These are phyloP conservation scores for Madurella fahalii DNA, from an alignment of 2,329 filamentous ascomycete species.

Conservation along the genomic window DNA sequence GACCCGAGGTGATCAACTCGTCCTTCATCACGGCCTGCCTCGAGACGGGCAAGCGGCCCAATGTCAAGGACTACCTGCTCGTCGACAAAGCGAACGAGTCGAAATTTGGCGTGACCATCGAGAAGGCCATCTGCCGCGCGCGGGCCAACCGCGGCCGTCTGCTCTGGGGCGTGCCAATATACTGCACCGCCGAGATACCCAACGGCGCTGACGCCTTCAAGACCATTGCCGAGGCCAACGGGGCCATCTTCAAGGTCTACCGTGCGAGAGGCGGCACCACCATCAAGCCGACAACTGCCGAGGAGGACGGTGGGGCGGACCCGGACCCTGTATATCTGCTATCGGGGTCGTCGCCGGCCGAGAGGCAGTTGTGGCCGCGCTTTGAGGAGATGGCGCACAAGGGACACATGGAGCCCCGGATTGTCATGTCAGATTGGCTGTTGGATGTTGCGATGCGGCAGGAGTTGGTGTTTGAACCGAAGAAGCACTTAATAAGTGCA, in stretches of 20 bases:
- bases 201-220: slow-evolving; percentile 83
- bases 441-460: slow-evolving; percentile 87
- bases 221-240: slow-evolving; percentile 82
- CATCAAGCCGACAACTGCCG: slow-evolving; percentile 58
- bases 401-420: slow-evolving; percentile 72
- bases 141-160: slow-evolving; percentile 72
- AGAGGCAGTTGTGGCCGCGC: slow-evolving; percentile 71
- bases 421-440: slow-evolving; percentile 86
- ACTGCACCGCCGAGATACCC: slow-evolving; percentile 74
- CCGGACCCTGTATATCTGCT: slow-evolving; percentile 79
- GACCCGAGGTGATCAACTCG: slow-evolving; percentile 71
- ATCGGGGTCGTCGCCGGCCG: slow-evolving; percentile 61
- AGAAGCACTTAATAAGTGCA: slow-evolving; percentile 52
- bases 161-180: slow-evolving; percentile 71
- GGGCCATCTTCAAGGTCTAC: slow-evolving; percentile 76
- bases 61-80: slow-evolving; percentile 63
- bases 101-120: slow-evolving; percentile 64
- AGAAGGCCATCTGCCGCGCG: slow-evolving; percentile 65
- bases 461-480: slow-evolving; percentile 63
- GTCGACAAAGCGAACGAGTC: slow-evolving; percentile 70
- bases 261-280: slow-evolving; percentile 66
- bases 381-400: slow-evolving; percentile 76
- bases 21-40: slow-evolving; percentile 76
- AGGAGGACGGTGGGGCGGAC: slow-evolving; percentile 57
- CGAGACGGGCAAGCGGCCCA: slow-evolving; percentile 60